phyloP scores from a whole-genome alignment of 768 basidiomycete species.

The Leccinum rimulosum region DNA sequence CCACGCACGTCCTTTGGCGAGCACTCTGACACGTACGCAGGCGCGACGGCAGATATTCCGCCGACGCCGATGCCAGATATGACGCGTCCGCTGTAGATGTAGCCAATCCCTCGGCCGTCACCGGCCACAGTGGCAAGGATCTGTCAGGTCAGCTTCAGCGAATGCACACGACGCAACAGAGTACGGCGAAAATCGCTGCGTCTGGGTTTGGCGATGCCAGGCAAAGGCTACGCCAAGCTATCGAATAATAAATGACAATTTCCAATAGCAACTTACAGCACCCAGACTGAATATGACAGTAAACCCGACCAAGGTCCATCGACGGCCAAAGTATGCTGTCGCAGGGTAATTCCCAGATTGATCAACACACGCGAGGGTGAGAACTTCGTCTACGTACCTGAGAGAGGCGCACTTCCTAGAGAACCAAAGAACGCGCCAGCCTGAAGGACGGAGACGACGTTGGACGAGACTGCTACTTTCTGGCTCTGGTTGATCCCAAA shows the following conservation, averaged over 20 bases:
- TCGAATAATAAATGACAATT: neutral
- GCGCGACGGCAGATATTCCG: constrained; percentile 79
- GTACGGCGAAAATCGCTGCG: neutral
- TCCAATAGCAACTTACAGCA: constrained; percentile 45
- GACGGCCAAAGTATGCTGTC: constrained; percentile 63
- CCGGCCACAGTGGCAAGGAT: constrained; percentile 69
- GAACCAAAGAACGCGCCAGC: constrained; percentile 90
- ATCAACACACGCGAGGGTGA: neutral
- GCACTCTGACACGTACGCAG: constrained; percentile 85
- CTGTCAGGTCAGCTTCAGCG: constrained; percentile 32
- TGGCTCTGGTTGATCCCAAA: constrained; percentile 54
- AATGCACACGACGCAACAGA: neutral
- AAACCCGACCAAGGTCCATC: constrained; percentile 59
- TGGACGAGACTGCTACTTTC: constrained; percentile 62
- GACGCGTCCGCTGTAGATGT: constrained; percentile 81
- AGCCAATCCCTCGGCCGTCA: constrained; percentile 51
- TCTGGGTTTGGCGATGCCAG: neutral
- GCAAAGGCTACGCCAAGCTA: constrained; percentile 26
- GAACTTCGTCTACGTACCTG: constrained; percentile 48
- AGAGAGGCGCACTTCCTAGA: constrained; percentile 65
- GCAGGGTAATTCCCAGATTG: neutral
- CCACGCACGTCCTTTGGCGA: constrained; percentile 85
- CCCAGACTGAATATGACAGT: constrained; percentile 66
- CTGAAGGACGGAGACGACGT: constrained; percentile 85
- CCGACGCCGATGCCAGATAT: constrained; percentile 81